Conservation (phyloP, 78 protist species). For the Dictyostelium brefeldianum region DNA sequence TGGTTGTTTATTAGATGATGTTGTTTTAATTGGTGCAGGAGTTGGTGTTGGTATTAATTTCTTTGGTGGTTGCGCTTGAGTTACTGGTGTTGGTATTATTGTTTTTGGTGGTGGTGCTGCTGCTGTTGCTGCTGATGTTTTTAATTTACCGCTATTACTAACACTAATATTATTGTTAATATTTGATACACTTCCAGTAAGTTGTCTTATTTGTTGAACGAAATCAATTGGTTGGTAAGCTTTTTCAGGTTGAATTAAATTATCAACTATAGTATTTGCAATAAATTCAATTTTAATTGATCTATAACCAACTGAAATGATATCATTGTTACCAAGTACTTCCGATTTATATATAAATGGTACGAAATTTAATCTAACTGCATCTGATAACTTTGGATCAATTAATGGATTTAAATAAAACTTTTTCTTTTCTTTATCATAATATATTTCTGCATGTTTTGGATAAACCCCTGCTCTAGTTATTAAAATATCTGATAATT, state of each 20-base stretch:
- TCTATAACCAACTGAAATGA: conserved; percentile 32
- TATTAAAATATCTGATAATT: conserved; percentile 18
- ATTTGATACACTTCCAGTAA: too few relatives aligned
- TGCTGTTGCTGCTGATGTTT: neutral
- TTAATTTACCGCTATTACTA: too few relatives aligned
- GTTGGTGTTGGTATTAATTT: too few relatives aligned
- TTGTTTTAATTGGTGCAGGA: too few relatives aligned
- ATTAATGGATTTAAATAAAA: conserved; percentile 29
- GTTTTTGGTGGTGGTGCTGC: neutral
- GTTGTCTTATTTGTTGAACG: too few relatives aligned
- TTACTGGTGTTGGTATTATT: neutral
- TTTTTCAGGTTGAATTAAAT: conserved; percentile 2
- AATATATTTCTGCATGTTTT: conserved; percentile 23
- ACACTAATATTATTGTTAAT: too few relatives aligned
- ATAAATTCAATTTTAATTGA: conserved; percentile 50
- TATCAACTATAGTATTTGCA: neutral
- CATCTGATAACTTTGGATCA: conserved; percentile 1
- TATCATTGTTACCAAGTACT: conserved; percentile 17
- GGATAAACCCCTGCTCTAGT: conserved; percentile 15
- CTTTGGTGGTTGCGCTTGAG: too few relatives aligned
- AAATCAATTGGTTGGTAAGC: too few relatives aligned
- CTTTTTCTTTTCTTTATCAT: neutral
- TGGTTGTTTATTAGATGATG: too few relatives aligned
- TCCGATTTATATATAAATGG: conserved; percentile 34
- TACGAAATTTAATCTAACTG: conserved; percentile 37